phyloP scores from a whole-genome alignment of 2,329 filamentous ascomycete genomes.

The Cladophialophora psammophila region DNA sequence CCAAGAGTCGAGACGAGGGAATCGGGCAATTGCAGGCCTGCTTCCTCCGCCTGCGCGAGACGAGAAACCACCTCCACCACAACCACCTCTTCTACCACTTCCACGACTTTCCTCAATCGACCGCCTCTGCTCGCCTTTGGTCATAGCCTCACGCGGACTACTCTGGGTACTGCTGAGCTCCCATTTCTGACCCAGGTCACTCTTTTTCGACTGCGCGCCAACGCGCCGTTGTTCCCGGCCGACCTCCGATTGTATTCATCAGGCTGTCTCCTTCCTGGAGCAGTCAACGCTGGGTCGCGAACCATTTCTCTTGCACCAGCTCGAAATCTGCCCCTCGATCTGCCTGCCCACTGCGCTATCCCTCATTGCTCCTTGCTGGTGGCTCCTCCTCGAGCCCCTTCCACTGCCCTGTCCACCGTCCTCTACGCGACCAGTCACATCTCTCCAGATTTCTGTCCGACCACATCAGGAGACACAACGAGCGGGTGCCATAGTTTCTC shows the following conservation, averaged over 20 bases:
- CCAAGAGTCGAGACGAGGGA: background rate
- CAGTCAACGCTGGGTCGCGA: background rate
- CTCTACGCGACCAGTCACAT: conserved; percentile 24
- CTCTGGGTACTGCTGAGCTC: background rate
- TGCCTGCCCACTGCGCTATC: conserved; percentile 20
- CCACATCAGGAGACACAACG: conserved; percentile 15
- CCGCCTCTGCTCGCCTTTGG: background rate
- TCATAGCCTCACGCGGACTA: conserved; percentile 2
- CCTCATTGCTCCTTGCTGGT: conserved; percentile 9
- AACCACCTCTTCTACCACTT: conserved; percentile 10
- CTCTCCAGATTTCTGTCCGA: conserved; percentile 7
- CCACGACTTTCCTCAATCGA: background rate
- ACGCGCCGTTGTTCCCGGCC: background rate
- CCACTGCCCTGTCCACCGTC: conserved; percentile 14
- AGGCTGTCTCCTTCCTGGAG: conserved; percentile 10
- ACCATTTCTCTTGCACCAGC: conserved; percentile 7
- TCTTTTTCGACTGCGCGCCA: background rate
- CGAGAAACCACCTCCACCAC: conserved; percentile 16
- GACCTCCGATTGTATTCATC: conserved; percentile 18
- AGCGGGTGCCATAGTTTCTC: conserved; percentile 11
- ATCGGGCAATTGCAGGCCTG: background rate
- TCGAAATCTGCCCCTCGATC: conserved; percentile 29
- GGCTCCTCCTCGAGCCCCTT: conserved; percentile 9
- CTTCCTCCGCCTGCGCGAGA: conserved; percentile 5
- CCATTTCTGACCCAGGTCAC: background rate